These are phyloP conservation scores for Phytophthora meadii DNA, from an alignment of 352 stramenopile species.

Conservation along the genomic window DNA sequence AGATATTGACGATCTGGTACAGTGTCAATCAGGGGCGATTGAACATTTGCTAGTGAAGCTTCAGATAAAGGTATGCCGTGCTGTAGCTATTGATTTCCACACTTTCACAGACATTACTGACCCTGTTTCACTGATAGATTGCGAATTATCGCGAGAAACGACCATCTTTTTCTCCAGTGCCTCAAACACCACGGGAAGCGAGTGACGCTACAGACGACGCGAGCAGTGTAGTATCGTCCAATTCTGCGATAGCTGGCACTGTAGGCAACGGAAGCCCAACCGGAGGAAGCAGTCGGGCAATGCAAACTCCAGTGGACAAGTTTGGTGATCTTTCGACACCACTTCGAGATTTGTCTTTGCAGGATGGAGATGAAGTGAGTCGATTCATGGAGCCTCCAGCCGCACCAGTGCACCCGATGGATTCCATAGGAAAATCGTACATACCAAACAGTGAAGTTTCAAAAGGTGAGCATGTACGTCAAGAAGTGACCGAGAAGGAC, in stretches of 20 bases:
- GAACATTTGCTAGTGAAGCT: slow-evolving; percentile 92
- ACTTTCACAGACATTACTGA: not conserved
- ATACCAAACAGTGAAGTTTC: slow-evolving; percentile 26
- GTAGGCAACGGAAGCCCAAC: slow-evolving; percentile 20
- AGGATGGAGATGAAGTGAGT: slow-evolving; percentile 19
- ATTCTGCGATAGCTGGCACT: slow-evolving; percentile 35
- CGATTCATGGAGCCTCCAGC: slow-evolving; percentile 24
- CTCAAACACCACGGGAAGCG: slow-evolving; percentile 22
- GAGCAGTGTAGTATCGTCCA: slow-evolving; percentile 33
- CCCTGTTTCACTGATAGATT: slow-evolving; percentile 52
- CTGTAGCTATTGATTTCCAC: not conserved
- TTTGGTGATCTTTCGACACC: slow-evolving; percentile 41
- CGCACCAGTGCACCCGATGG: slow-evolving; percentile 31
- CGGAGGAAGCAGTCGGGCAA: slow-evolving; percentile 14
- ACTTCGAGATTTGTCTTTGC: slow-evolving; percentile 41
- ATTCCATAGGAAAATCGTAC: slow-evolving; percentile 33
- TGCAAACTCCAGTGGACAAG: slow-evolving; percentile 40
- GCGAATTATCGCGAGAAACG: slow-evolving; percentile 76
- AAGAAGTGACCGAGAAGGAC: slow-evolving; percentile 74
- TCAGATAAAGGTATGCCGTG: slow-evolving; percentile 84
- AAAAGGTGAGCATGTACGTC: slow-evolving; percentile 29
- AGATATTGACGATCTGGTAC: slow-evolving; percentile 93
- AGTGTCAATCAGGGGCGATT: slow-evolving; percentile 88
- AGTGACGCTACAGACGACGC: slow-evolving; percentile 50
- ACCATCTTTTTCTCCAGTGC: slow-evolving; percentile 36